Evolutionary conservation across 805 yeast genomes (phyloP).

Genomic region (Torulaspora maleeae): DNA sequence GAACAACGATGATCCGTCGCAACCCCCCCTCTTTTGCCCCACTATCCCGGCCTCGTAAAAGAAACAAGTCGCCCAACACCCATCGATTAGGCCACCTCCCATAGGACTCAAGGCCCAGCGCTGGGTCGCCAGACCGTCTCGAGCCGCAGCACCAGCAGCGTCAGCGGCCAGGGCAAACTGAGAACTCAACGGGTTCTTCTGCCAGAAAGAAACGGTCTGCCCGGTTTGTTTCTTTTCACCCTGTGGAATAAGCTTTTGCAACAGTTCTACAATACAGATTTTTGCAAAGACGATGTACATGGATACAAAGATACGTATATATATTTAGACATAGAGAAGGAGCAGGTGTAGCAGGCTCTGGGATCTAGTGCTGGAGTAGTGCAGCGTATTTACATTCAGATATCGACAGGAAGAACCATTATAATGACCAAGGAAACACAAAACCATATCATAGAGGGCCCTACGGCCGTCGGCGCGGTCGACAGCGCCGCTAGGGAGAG

Average conservation of each 20-base stretch:
- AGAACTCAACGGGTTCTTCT: no score
- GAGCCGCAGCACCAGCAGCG: no score
- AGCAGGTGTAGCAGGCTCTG: background rate
- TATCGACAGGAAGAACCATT: background rate
- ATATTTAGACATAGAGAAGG: background rate
- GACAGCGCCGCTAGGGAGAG: slow-evolving; percentile 10
- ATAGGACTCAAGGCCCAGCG: no score
- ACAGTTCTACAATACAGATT: background rate
- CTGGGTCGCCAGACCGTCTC: no score
- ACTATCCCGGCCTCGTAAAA: background rate
- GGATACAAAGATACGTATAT: background rate
- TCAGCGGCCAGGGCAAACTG: no score
- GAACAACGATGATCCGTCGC: no score
- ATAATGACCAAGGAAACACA: slow-evolving; percentile 9
- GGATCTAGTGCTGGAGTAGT: no score
- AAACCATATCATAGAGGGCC: slow-evolving; percentile 14
- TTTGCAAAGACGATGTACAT: background rate
- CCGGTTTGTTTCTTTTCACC: background rate
- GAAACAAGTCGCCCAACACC: no score
- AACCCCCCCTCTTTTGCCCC: background rate
- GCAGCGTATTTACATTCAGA: no score
- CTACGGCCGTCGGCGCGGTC: slow-evolving; percentile 10
- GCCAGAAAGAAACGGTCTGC: no score
- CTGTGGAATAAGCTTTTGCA: background rate
- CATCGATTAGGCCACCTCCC: no score